Base-by-base conservation (phyloP, 2,329 filamentous ascomycete genomes). In the Ceratocystis colombiana region DNA sequence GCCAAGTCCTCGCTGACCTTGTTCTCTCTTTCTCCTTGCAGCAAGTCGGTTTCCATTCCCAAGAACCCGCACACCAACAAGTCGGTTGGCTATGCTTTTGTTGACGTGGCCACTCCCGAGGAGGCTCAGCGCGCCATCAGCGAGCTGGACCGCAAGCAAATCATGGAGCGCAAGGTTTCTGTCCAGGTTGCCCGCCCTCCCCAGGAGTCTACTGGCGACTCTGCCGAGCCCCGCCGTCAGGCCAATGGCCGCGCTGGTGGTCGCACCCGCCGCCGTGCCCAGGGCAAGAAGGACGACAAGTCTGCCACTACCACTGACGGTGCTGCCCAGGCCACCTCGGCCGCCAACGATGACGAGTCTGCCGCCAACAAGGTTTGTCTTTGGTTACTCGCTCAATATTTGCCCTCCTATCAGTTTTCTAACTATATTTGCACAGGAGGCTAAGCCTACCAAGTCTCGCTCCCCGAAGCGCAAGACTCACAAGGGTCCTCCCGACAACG, bases 51-150 rank as follows among this genome's bases (percentile, higher is more conserved):
- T 78, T 97, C 94, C 73, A 99, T 99, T 79, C 94, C 94, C 72
- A 96, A 95, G 85, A 97, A 99, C 84, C 94, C 94, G 76, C 93
- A 94, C 78, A 99, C 93, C 79, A 93, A 91, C 79, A 93, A 94
- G 76, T 93, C 94, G 71, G 94, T 99, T 77, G 94, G 94, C 75
- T 99, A 97, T 79, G 94, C 94, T 76, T 99, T 99, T 77, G 94
- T 99, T 77, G 94, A 97, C 76, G 88, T 99, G 71, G 95, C 90
- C 69, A 96, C 93, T 70, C 90, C 94, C 68, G 86, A 85, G 71
- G 94, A 97, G 82, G 94, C 94, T 70, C 90, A 96, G 80, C 90
- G 91, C 77, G 94, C 94, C 75, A 97, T 99, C 73, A 82, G 85
- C 73, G 90, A 96, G 80, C 88, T 99, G 71, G 96, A 94, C 73